Conservation (phyloP, 495 filamentous ascomycete genomes). For the Xylaria curta region DNA sequence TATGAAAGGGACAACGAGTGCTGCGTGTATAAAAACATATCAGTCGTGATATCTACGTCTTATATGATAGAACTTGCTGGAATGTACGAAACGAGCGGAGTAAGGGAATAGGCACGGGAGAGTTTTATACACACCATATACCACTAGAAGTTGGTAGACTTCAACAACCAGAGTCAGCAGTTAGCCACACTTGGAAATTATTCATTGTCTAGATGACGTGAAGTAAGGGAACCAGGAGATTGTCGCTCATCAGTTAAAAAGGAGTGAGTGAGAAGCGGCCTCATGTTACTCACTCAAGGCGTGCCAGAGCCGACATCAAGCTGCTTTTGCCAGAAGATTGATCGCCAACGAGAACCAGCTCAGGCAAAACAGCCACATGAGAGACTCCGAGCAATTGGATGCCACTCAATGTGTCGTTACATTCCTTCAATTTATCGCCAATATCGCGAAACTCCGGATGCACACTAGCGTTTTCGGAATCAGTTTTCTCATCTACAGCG, state of each 20-base stretch:
- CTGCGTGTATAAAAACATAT: no score
- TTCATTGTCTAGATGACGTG: background rate
- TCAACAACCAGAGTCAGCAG: slow-evolving; percentile 1
- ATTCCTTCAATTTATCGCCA: slow-evolving; percentile 45
- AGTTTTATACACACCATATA: no score
- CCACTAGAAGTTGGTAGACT: slow-evolving; percentile 65
- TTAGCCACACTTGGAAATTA: background rate
- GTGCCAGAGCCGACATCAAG: slow-evolving; percentile 76
- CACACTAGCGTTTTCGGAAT: background rate
- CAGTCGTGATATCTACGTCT: no score
- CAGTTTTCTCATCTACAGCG: background rate
- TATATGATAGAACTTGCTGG: no score
- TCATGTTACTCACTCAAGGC: slow-evolving; percentile 53
- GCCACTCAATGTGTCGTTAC: slow-evolving; percentile 48
- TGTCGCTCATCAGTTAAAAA: background rate
- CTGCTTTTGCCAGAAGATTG: slow-evolving; percentile 79
- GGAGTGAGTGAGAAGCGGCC: background rate
- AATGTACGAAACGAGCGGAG: no score
- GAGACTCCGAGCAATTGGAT: slow-evolving; percentile 48
- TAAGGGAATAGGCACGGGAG: no score
- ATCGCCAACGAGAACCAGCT: slow-evolving; percentile 78
- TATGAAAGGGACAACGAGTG: slow-evolving; percentile 75
- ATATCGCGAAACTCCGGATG: slow-evolving; percentile 41
- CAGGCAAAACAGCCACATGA: slow-evolving; percentile 66
- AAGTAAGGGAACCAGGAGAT: background rate